phyloP scores from a whole-genome alignment of 139 green algal genomes.

The Chlamydomonas schloesseri region DNA sequence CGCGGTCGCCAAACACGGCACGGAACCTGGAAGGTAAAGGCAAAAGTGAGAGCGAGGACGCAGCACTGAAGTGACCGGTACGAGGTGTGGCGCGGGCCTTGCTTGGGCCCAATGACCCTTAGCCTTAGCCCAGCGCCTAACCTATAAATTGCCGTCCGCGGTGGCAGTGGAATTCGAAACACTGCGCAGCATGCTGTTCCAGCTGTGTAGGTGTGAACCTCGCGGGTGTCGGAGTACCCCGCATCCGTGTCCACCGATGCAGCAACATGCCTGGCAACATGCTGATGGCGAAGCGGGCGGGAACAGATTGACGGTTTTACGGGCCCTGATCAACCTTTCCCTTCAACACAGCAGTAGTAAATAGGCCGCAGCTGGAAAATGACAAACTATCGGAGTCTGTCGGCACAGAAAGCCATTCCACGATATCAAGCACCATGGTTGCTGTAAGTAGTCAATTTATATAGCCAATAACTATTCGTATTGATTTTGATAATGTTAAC shows the following conservation, averaged over 20 bases:
- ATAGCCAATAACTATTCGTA: no score
- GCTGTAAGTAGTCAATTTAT: no score
- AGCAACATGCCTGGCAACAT: not conserved
- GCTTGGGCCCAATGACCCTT: no score
- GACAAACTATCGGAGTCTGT: no score
- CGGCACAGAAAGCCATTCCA: not conserved
- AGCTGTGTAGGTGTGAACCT: conserved; percentile 27
- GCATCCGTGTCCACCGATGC: conserved; percentile 13
- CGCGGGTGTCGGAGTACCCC: conserved; percentile 19
- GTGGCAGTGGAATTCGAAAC: conserved; percentile 52
- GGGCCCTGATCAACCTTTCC: not conserved
- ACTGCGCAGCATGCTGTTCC: conserved; percentile 31
- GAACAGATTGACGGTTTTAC: no score
- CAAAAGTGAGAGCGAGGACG: not conserved
- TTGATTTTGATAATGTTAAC: no score
- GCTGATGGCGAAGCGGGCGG: not conserved
- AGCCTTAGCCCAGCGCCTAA: no score
- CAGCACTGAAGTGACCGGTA: not conserved
- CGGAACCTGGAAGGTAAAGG: conserved; percentile 1
- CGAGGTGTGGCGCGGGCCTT: no score
- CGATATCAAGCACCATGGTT: conserved; percentile 14
- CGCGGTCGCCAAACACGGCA: conserved; percentile 31
- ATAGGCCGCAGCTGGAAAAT: no score
- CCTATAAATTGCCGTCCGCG: conserved; percentile 32
- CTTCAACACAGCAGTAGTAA: not conserved